Conservation (phyloP, 257 asterid species). For the Marsdenia floribunda region DNA sequence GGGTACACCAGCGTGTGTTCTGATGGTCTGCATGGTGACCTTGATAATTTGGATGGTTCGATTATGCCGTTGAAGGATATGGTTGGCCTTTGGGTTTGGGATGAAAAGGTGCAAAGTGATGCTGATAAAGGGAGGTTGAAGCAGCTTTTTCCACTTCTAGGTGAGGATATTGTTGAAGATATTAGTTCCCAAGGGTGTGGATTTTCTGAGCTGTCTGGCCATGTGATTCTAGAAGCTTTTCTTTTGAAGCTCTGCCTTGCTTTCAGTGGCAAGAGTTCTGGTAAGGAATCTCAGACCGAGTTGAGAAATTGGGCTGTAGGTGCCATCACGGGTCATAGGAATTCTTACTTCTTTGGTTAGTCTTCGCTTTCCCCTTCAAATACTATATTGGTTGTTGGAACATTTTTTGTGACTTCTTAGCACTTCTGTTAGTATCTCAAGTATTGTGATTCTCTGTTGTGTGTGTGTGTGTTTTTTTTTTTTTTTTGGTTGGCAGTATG, state of each 20-base stretch:
- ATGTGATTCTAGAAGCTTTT: slow-evolving; percentile 53
- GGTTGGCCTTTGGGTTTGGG: slow-evolving; percentile 47
- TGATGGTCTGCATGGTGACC: slow-evolving; percentile 28
- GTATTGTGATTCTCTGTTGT: not conserved
- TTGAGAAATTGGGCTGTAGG: slow-evolving; percentile 54
- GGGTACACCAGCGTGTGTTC: slow-evolving; percentile 46
- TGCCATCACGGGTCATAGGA: slow-evolving; percentile 43
- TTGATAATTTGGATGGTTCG: slow-evolving; percentile 30
- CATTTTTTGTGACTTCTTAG: not conserved
- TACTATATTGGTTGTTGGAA: not conserved
- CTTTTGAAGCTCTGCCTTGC: slow-evolving; percentile 53
- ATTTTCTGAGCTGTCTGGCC: slow-evolving; percentile 45
- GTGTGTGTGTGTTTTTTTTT: too few species aligned
- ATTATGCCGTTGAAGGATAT: slow-evolving; percentile 43
- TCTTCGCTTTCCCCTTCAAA: slow-evolving; percentile 1
- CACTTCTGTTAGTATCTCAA: not conserved
- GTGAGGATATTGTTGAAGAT: slow-evolving; percentile 26
- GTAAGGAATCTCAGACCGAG: slow-evolving; percentile 40
- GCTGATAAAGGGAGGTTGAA: slow-evolving; percentile 24
- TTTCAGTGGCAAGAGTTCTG: slow-evolving; percentile 34
- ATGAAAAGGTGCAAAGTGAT: slow-evolving; percentile 16
- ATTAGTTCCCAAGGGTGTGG: slow-evolving; percentile 34
- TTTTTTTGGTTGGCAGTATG: not conserved
- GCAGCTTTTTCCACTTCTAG: slow-evolving; percentile 53
- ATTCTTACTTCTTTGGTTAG: slow-evolving; percentile 57